Base-by-base conservation (phyloP, 257 asterid genomes). In the Nyctanthes arbortristis region DNA sequence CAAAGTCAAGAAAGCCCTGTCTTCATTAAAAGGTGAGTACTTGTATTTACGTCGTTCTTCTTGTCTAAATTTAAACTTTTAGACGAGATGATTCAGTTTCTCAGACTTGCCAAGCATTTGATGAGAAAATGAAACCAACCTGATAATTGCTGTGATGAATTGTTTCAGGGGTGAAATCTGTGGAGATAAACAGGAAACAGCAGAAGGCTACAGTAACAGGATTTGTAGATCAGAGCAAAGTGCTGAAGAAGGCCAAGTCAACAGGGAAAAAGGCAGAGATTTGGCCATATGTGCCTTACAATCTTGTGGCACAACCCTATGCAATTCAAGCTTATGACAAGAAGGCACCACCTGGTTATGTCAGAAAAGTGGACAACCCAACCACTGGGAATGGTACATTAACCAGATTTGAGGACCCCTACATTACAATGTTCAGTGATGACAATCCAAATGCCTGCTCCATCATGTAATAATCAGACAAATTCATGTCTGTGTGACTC, bases 231-330 rank as follows among this genome's bases (percentile, higher is more conserved):
- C 61, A 74, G 57, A 81, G 82, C 82, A 89, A 91, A 75, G 97
- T 89, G 77, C 76, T 89, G 79, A 88, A 84, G 84, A 86, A 84
- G 73, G 97, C 96, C 0, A 83, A 85, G 66, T 73, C 95, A 37
- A 91, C 95, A n/a, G 97, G 97, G 47, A 92, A 89, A 66, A 89
- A 88, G 76, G 88, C 87, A 7, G 98, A 89, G 85, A 80, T 89
- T 40, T 92, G 98, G 98, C 98, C 96, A 2, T 92, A 92, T 58
- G 87, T 89, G 14, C 97, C 96, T 0, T 89, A 92, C 76, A 86
- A 86, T 68, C 78, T 89, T 75, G 98, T 92, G 78, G 89, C 98
- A 39, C 96, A 88, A 69, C 98, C 98, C 1, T 89, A 92, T 61
- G 88, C 94, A 0, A 84, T 86, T 1, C 83, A 69, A 68, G 74